These are phyloP conservation scores for Pachyrhizus erosus DNA, from an alignment of 306 rosid species.

Conservation along the genomic window DNA sequence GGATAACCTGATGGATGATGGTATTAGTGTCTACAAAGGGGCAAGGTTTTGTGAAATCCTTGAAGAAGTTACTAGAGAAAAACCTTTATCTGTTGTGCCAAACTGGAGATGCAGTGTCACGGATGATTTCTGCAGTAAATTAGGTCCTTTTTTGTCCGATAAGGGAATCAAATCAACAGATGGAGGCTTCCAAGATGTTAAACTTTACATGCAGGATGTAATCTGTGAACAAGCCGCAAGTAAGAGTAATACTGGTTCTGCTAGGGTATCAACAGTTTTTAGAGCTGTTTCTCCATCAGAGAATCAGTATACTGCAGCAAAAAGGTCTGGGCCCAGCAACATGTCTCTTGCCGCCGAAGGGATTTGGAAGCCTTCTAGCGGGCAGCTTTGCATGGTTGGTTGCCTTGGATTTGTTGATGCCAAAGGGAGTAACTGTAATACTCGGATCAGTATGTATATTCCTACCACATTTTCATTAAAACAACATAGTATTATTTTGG, in stretches of 20 bases:
- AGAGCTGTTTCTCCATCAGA: conserved; percentile 82
- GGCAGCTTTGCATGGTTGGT: conserved; percentile 97
- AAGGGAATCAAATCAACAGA: conserved; percentile 70
- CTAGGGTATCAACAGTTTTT: conserved; percentile 77
- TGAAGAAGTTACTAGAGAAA: conserved; percentile 66
- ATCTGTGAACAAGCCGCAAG: conserved; percentile 58
- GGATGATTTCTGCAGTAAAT: conserved; percentile 74
- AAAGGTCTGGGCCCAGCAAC: conserved; percentile 77
- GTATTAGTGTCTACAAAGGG: conserved; percentile 62
- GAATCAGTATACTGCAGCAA: conserved; percentile 62
- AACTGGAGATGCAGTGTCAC: conserved; percentile 83
- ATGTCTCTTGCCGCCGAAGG: conserved; percentile 86
- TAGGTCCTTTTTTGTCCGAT: conserved; percentile 77
- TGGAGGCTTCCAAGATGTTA: conserved; percentile 79
- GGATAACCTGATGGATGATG: conserved; percentile 51
- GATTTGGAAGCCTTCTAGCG: conserved; percentile 86
- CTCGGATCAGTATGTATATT: conserved; percentile 79
- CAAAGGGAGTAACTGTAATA: conserved; percentile 61
- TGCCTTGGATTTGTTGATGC: conserved; percentile 69
- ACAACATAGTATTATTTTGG: conserved; percentile 75
- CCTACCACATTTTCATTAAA: conserved; percentile 73
- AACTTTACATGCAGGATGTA: conserved; percentile 74
- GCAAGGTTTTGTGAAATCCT: conserved; percentile 69
- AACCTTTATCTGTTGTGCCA: conserved; percentile 73
- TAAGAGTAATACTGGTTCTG: conserved; percentile 51